A percentile compares a stretch with the other conserved stretches of the same genome.
Evolutionary conservation across 1,139 yeast genomes (phyloP).

Genomic region (Geotrichum siamense): DNA sequence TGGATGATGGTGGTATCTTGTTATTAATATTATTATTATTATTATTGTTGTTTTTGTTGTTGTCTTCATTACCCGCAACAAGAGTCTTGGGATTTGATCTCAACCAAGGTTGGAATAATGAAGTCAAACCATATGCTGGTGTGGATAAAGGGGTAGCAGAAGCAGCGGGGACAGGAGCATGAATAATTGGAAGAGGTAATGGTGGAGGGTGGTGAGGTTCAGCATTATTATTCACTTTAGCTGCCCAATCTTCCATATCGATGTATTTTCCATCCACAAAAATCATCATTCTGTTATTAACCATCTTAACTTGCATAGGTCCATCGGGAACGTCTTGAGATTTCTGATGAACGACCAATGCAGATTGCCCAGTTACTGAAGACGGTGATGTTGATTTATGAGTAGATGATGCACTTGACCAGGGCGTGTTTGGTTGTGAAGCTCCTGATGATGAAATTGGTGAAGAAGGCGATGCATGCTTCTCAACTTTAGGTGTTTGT

Average conservation of each 20-base stretch:
- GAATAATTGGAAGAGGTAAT: slow-evolving; percentile 2
- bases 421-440: slow-evolving; percentile 3
- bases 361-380: slow-evolving; percentile 6
- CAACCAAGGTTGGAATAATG: slow-evolving; percentile 18
- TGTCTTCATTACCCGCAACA: background rate
- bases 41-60: background rate
- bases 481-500: slow-evolving; percentile 8
- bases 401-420: slow-evolving; percentile 11
- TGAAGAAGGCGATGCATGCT: slow-evolving; percentile 2
- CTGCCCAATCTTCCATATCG: slow-evolving; percentile 34
- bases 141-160: slow-evolving; percentile 1
- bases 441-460: slow-evolving; percentile 7
- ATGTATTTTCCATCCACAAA: slow-evolving; percentile 24
- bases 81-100: slow-evolving; percentile 10
- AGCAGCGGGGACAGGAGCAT: slow-evolving; percentile 2
- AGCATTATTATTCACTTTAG: slow-evolving; percentile 20
- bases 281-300: slow-evolving; percentile 31
- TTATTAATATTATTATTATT: slow-evolving; percentile 1
- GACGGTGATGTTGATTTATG: slow-evolving; percentile 8
- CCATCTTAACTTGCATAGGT: slow-evolving; percentile 27
- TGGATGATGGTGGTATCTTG: slow-evolving; percentile 1
- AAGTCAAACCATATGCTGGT: slow-evolving; percentile 11
- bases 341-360: slow-evolving; percentile 3
- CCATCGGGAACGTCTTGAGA: slow-evolving; percentile 4
- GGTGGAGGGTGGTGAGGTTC: slow-evolving; percentile 8